A percentile compares a stretch with the other conserved stretches of the same genome.
phyloP scores from a whole-genome alignment of 2,329 filamentous ascomycete genomes.

The Fusarium aywerte region DNA sequence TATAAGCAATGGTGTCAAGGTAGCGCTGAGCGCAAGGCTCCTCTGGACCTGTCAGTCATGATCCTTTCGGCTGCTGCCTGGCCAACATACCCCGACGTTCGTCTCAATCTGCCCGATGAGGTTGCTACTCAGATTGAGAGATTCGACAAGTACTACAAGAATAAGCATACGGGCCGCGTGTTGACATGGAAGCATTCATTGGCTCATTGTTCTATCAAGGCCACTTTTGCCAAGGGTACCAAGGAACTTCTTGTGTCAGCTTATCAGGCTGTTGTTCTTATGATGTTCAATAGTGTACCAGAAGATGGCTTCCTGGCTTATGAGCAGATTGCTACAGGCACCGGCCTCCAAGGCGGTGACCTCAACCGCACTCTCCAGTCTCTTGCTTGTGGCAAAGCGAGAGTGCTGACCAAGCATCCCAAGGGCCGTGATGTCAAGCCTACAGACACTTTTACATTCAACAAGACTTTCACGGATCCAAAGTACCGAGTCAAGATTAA shows the following conservation, averaged over 20 bases:
- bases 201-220: conserved; percentile 89
- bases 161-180: conserved; percentile 87
- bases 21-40: conserved; percentile 59
- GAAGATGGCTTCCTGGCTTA: conserved; percentile 75
- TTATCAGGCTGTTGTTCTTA: conserved; percentile 89
- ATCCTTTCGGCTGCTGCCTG: conserved; percentile 92
- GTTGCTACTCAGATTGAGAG: conserved; percentile 80
- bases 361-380: conserved; percentile 93
- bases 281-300: conserved; percentile 83
- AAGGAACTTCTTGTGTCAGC: conserved; percentile 93
- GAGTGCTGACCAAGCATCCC: conserved; percentile 86
- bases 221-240: conserved; percentile 78
- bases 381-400: conserved; percentile 88
- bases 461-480: conserved; percentile 77
- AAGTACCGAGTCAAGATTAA: conserved; percentile 98
- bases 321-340: conserved; percentile 77
- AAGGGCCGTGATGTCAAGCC: conserved; percentile 81
- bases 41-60: conserved; percentile 78
- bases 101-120: conserved; percentile 77
- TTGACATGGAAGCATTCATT: conserved; percentile 93
- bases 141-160: conserved; percentile 88
- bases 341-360: conserved; percentile 79
- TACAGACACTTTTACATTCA: conserved; percentile 87
- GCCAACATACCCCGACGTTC: conserved; percentile 85
- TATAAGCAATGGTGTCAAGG: conserved; percentile 77